Percentiles rank a stretch among this genome's conserved stretches.
Conservation (phyloP, 169 alveolate genomes). For the Plasmodium reichenowi region DNA sequence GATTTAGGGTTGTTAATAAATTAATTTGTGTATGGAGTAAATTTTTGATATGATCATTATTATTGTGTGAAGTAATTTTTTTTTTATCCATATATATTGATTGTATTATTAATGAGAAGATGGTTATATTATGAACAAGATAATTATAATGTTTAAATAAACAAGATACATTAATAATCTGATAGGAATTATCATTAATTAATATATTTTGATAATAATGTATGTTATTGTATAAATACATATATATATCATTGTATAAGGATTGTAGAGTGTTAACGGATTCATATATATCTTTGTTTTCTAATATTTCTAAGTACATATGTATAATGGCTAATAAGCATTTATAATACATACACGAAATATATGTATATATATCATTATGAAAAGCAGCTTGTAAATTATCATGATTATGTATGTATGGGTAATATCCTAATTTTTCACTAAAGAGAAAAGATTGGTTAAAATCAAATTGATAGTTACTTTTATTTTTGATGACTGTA, state of each 20-base stretch:
- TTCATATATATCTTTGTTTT: slow-evolving; percentile 18
- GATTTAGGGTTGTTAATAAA: slow-evolving; percentile 17
- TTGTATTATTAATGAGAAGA: slow-evolving; percentile 56
- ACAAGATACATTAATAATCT: slow-evolving; percentile 61
- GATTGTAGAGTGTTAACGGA: slow-evolving; percentile 22
- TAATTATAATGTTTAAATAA: slow-evolving; percentile 54
- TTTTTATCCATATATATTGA: slow-evolving; percentile 35
- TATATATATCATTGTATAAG: slow-evolving; percentile 16
- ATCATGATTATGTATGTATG: slow-evolving; percentile 1
- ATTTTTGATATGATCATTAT: slow-evolving; percentile 29
- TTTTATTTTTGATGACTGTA: neutral
- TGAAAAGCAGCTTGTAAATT: slow-evolving; percentile 66
- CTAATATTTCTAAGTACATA: slow-evolving; percentile 58
- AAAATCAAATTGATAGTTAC: neutral
- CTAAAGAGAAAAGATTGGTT: slow-evolving; percentile 2
- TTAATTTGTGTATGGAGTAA: slow-evolving; percentile 6
- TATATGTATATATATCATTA: slow-evolving; percentile 38
- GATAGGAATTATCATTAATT: slow-evolving; percentile 35
- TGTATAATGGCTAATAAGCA: slow-evolving; percentile 23
- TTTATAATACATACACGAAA: slow-evolving; percentile 30
- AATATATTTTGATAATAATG: slow-evolving; percentile 40
- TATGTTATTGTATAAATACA: slow-evolving; percentile 18
- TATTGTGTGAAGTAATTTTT: slow-evolving; percentile 15
- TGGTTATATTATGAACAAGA: slow-evolving; percentile 56
- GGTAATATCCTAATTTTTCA: no score